phyloP scores from a whole-genome alignment of 2,329 filamentous ascomycete species.

The Blastomyces percursus region DNA sequence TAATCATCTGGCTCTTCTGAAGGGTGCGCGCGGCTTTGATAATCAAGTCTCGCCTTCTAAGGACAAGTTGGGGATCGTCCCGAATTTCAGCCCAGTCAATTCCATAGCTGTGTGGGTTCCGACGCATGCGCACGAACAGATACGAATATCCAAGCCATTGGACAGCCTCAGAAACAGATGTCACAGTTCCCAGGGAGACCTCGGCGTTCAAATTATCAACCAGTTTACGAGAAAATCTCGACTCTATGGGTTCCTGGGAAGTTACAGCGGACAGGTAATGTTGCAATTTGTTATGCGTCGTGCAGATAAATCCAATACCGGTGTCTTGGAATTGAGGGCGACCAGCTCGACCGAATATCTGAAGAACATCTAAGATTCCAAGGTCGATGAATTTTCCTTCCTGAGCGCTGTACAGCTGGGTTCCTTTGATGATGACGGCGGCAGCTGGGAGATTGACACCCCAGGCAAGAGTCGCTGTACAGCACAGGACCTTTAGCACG shows the following conservation, averaged over 20 bases:
- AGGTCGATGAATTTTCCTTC: slow-evolving; percentile 95
- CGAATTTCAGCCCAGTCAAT: slow-evolving; percentile 88
- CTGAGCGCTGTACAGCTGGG: slow-evolving; percentile 90
- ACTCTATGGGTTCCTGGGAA: slow-evolving; percentile 93
- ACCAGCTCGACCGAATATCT: slow-evolving; percentile 97
- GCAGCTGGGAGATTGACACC: slow-evolving; percentile 97
- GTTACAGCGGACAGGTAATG: slow-evolving; percentile 92
- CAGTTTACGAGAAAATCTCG: slow-evolving; percentile 83
- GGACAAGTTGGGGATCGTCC: slow-evolving; percentile 79
- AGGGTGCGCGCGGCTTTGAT: slow-evolving; percentile 79
- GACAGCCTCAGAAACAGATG: slow-evolving; percentile 82
- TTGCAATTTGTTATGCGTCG: slow-evolving; percentile 80
- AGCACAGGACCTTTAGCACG: slow-evolving; percentile 93
- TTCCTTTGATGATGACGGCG: slow-evolving; percentile 95
- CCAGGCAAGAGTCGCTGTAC: slow-evolving; percentile 95
- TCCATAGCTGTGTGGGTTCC: slow-evolving; percentile 82
- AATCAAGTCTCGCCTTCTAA: slow-evolving; percentile 71
- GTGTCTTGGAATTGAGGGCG: slow-evolving; percentile 96
- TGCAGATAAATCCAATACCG: slow-evolving; percentile 97
- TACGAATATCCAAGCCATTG: slow-evolving; percentile 98
- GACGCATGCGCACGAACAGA: slow-evolving; percentile 90
- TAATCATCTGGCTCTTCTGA: slow-evolving; percentile 95
- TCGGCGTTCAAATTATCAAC: slow-evolving; percentile 97
- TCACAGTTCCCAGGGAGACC: slow-evolving; percentile 86
- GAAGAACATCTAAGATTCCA: slow-evolving; percentile 89